These are phyloP conservation scores for Dactylonectria estremocensis DNA, from an alignment of 2,329 filamentous ascomycete species.

Conservation along the genomic window DNA sequence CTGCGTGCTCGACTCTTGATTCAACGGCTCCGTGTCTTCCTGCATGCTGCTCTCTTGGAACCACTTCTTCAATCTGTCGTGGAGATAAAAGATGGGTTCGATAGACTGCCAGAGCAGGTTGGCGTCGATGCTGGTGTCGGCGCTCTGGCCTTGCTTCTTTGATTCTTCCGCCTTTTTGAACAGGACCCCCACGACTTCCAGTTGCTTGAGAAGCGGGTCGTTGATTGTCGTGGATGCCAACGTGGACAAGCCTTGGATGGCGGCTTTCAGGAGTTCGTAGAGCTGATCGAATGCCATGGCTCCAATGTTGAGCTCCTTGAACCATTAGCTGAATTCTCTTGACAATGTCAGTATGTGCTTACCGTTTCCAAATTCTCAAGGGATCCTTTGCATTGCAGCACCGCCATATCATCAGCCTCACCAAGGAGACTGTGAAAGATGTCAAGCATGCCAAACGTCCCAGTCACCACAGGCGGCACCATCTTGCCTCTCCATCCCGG, in stretches of 20 bases:
- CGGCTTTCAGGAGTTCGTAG: slow-evolving; percentile 46
- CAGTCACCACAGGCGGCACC: slow-evolving; percentile 80
- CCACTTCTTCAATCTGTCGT: slow-evolving; percentile 51
- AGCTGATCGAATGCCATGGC: slow-evolving; percentile 53
- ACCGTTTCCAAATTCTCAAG: slow-evolving; percentile 77
- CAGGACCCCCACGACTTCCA: slow-evolving; percentile 46
- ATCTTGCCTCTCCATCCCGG: slow-evolving; percentile 63
- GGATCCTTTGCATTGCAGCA: slow-evolving; percentile 67
- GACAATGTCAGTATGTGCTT: background rate
- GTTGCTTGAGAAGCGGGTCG: slow-evolving; percentile 45
- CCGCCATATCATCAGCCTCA: slow-evolving; percentile 68
- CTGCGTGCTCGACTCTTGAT: slow-evolving; percentile 39
- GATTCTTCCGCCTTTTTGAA: slow-evolving; percentile 47
- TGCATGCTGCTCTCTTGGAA: slow-evolving; percentile 79
- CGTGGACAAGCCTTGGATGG: slow-evolving; percentile 45
- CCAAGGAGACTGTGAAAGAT: slow-evolving; percentile 77
- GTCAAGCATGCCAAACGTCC: slow-evolving; percentile 69
- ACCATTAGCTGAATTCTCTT: slow-evolving; percentile 17
- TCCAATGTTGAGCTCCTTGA: slow-evolving; percentile 75
- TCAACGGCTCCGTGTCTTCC: slow-evolving; percentile 37
- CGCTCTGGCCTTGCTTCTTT: slow-evolving; percentile 22
- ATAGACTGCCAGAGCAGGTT: slow-evolving; percentile 85
- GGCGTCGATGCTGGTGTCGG: slow-evolving; percentile 38
- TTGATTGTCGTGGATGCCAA: slow-evolving; percentile 40
- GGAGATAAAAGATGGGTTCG: slow-evolving; percentile 80